Evolutionary conservation across 2,329 filamentous ascomycete genomes (phyloP).

Genomic region (Huntiella decipiens): DNA sequence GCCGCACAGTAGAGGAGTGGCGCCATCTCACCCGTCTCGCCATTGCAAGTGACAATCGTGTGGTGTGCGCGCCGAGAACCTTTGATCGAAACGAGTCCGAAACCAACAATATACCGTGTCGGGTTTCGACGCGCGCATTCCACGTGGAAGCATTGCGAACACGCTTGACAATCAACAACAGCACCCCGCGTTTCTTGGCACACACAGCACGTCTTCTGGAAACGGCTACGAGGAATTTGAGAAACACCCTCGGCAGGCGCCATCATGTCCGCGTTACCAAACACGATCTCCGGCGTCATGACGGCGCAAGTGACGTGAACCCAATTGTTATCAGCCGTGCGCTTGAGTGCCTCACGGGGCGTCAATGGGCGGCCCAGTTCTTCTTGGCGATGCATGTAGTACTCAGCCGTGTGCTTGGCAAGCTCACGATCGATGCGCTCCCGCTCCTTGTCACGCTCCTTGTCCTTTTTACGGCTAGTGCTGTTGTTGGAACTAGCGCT

Average conservation of each 20-base stretch:
- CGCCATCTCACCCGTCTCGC: constrained; percentile 66
- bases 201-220: constrained; percentile 62
- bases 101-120: constrained; percentile 64
- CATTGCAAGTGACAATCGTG: constrained; percentile 60
- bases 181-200: constrained; percentile 63
- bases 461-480: constrained; percentile 55
- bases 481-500: constrained; percentile 14
- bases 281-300: constrained; percentile 84
- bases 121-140: constrained; percentile 60
- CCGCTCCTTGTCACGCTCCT: constrained; percentile 76
- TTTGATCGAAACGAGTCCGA: constrained; percentile 81
- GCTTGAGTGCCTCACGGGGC: constrained; percentile 79
- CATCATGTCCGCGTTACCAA: constrained; percentile 64
- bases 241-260: constrained; percentile 82
- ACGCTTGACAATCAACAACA: constrained; percentile 66
- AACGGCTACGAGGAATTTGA: constrained; percentile 53
- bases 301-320: constrained; percentile 86
- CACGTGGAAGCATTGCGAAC: constrained; percentile 55
- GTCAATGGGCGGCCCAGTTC: constrained; percentile 65
- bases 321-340: constrained; percentile 95
- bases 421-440: constrained; percentile 74
- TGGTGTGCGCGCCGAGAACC: constrained; percentile 66
- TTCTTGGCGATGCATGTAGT: constrained; percentile 65
- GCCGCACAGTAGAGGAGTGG: constrained; percentile 84
- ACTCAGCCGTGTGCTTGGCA: constrained; percentile 58